Evolutionary conservation across 495 filamentous ascomycete genomes (phyloP).

Genomic region (Trichocladium antarcticum): DNA sequence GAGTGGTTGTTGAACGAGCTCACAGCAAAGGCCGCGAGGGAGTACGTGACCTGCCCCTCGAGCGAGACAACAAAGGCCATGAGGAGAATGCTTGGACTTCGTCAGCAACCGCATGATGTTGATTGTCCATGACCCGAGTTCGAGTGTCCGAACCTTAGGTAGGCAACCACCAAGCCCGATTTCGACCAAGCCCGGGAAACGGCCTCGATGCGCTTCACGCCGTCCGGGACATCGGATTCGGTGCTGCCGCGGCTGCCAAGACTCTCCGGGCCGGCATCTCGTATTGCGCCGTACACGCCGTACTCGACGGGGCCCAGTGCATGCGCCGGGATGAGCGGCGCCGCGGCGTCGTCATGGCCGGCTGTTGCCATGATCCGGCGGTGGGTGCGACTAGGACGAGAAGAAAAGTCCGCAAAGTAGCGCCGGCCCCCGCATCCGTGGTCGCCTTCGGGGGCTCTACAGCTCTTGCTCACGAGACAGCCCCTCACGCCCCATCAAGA

Average conservation of each 20-base stretch:
- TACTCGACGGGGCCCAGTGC: not conserved
- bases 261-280: not conserved
- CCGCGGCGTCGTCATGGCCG: not conserved
- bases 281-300: slow-evolving; percentile 1
- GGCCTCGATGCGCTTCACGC: slow-evolving; percentile 39
- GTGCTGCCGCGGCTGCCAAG: not conserved
- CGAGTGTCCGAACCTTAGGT: slow-evolving; percentile 32
- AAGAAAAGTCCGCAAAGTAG: too few relatives aligned
- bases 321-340: slow-evolving; percentile 2
- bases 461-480: too few relatives aligned
- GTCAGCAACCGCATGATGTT: not conserved
- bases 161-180: slow-evolving; percentile 34
- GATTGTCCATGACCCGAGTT: not conserved
- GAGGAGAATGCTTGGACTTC: slow-evolving; percentile 22
- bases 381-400: not conserved
- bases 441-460: too few relatives aligned
- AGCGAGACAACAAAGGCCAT: slow-evolving; percentile 40
- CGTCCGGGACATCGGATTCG: slow-evolving; percentile 24
- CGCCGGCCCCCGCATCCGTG: too few relatives aligned
- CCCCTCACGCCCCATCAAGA: too few relatives aligned
- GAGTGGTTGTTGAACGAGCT: slow-evolving; percentile 50
- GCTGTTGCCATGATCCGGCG: slow-evolving; percentile 4
- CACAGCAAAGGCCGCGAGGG: slow-evolving; percentile 36
- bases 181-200: slow-evolving; percentile 39
- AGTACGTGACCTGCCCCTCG: slow-evolving; percentile 37